Evolutionary conservation across 2,329 filamentous ascomycete species (phyloP), one percentile per base, ranked within the genome.

Genomic region (Colletotrichum sp.): DNA sequence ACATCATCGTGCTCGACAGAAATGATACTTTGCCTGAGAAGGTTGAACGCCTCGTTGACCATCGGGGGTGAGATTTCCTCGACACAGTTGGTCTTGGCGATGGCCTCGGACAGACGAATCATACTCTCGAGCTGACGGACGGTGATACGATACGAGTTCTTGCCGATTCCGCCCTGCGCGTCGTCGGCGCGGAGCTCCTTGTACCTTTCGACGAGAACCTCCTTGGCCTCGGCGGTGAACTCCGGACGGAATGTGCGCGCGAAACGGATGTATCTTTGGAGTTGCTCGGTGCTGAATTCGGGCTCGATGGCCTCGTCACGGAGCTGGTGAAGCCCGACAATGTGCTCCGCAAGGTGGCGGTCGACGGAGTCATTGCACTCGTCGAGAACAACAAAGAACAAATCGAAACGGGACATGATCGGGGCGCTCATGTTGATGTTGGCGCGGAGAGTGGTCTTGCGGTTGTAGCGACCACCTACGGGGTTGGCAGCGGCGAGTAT

Each of bases 361-460:
- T 99, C 97, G 39, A 98, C 93, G 52, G 91, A 87, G 86, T 98
- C 96, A 82, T 98, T 98, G 84, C 96, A 98, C 81, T 99, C 97
- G 83, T 99, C 97, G 1, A 98, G 91, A 30, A 99, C 94, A 69
- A 99, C 96, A 82, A 99, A 99, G 90, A 99, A 99, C 12, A 99
- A 89, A 88, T 99, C 97, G 85, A 99, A 99, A 89, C 97, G 95
- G 69, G 95, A 98, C 97, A 99, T 99, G 88, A 99, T 99, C 74
- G 97, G 97, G 3, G 97, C 97, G 30, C 94, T 96, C 95, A 99
- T 98, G 87, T 98, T 98, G 86, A 99, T 96, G 85, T 99, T 99
- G 77, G 95, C 93, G 67, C 97, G 92, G 8, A 99, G 91, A 0
- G 97, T 98, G 0, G 94, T 94, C 88, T 98, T 99, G 81, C 96